phyloP scores from a whole-genome alignment of 345 rosid genomes.

The Schrenkiella parvula region DNA sequence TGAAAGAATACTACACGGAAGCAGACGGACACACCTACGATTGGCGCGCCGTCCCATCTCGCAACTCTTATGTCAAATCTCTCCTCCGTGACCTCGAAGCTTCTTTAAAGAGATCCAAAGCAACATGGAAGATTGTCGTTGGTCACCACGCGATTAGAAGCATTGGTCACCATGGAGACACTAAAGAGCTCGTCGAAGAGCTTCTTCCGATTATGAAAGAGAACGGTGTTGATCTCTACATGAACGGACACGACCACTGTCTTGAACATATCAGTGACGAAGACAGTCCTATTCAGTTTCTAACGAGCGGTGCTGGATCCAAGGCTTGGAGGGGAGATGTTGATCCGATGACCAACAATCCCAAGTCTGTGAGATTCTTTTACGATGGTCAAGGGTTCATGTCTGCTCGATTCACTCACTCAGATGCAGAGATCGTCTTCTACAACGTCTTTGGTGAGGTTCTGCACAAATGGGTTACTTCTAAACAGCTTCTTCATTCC shows the following conservation, averaged over 20 bases:
- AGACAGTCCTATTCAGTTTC: constrained; percentile 46
- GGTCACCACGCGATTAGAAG: constrained; percentile 78
- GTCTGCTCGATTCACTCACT: constrained; percentile 43
- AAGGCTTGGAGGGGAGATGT: constrained; percentile 66
- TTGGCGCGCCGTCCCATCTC: constrained; percentile 60
- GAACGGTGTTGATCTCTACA: constrained; percentile 53
- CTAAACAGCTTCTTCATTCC: constrained; percentile 32
- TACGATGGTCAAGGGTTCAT: constrained; percentile 66
- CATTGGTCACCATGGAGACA: constrained; percentile 65
- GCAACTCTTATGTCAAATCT: constrained; percentile 39
- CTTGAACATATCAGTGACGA: constrained; percentile 52
- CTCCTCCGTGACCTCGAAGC: constrained; percentile 45
- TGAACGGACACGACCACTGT: constrained; percentile 73
- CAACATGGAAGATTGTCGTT: constrained; percentile 71
- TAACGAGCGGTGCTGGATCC: constrained; percentile 77
- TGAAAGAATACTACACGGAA: constrained; percentile 48
- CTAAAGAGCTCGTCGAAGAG: constrained; percentile 46
- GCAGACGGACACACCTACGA: constrained; percentile 50
- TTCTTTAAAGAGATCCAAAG: constrained; percentile 44
- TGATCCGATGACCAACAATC: constrained; percentile 32
- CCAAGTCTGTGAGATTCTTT: constrained; percentile 40
- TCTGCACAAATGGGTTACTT: constrained; percentile 39
- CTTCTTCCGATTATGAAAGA: constrained; percentile 49
- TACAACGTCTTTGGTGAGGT: constrained; percentile 50
- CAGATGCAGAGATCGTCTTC: constrained; percentile 43